Evolutionary conservation across 768 basidiomycete genomes (phyloP).

Genomic region (Suillus placidus): DNA sequence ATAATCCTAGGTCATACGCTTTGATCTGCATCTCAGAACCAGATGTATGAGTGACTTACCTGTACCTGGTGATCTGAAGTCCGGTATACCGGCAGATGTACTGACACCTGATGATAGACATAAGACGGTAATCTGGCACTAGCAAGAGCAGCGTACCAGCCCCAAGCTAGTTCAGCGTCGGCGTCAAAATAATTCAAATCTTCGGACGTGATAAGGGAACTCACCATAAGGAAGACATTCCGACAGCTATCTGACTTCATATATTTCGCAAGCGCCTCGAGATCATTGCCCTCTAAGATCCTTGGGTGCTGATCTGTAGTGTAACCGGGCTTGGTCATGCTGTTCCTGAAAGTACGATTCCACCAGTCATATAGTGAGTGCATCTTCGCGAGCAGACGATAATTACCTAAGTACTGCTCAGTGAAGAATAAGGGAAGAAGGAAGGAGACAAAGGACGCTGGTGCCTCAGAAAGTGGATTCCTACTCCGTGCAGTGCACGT

Average conservation of each 20-base stretch:
- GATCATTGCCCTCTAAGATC: constrained; percentile 39
- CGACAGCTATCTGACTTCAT: constrained; percentile 69
- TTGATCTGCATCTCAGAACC: not conserved
- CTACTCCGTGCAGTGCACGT: not conserved
- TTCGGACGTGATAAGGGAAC: not conserved
- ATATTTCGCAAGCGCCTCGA: constrained; percentile 59
- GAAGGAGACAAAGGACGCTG: not conserved
- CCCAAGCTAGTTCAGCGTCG: constrained; percentile 49
- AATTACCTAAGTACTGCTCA: not conserved
- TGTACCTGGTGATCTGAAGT: constrained; percentile 86
- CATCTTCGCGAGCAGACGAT: not conserved
- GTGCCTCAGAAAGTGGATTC: not conserved
- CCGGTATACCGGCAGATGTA: constrained; percentile 84
- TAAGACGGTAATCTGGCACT: not conserved
- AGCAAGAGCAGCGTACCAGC: constrained; percentile 50
- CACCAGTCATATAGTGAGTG: constrained; percentile 9
- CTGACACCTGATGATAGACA: constrained; percentile 55
- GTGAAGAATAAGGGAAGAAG: not conserved
- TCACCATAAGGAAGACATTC: constrained; percentile 75
- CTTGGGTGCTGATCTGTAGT: constrained; percentile 15
- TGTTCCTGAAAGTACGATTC: not conserved
- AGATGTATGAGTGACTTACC: constrained; percentile 45
- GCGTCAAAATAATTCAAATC: not conserved
- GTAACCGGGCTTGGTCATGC: constrained; percentile 7
- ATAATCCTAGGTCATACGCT: constrained; percentile 22